Evolutionary conservation across 2,329 filamentous ascomycete genomes (phyloP), one percentile per base, ranked within the genome.

Genomic region (Neocucurbitaria cava): DNA sequence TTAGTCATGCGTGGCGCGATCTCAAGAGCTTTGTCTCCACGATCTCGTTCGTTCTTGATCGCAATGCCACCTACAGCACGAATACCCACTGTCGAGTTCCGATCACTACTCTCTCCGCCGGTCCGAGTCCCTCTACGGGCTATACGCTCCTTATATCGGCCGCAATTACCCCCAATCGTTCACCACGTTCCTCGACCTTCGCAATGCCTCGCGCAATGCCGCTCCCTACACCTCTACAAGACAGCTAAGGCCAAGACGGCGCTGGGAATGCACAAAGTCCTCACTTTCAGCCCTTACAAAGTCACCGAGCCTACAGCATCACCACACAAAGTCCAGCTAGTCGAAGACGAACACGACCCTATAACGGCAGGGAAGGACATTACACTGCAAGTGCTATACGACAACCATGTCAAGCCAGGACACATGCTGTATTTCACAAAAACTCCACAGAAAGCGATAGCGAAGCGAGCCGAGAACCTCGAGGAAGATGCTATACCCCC

Each of bases 171-270:
- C 18, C 43, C 47, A 3, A 11, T 15, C 21, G 39, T 31, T 18
- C 41, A 11, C 17, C 30, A 21, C 24, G 8, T 46, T 43, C 30
- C 46, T 33, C 40, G 44, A 17, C 47, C 43, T 15, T 39, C 59
- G 39, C 65, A 55, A 58, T 64, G 65, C 48, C 54, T 58, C n/a
- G 50, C 31, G 11, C 65, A 66, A 42, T 56, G 57, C 20, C 65
- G 70, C 42, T 48, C 57, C 17, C 51, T 73, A 17, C 57, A 66
- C 39, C 63, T 72, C 21, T 71, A 70, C 64, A 68, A 67, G 49
- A 66, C 64, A 17, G 68, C 70, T 28, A 56, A 31, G 44, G 51
- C 67, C 17, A 64, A 56, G 46, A 68, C 64, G 9, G 48, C 57
- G 8, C 48, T 69, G 9, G 69, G 69, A 7, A 59, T 59, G 58